Base-by-base conservation (phyloP, 2,329 filamentous ascomycete genomes). In the Alternaria gansuensis region DNA sequence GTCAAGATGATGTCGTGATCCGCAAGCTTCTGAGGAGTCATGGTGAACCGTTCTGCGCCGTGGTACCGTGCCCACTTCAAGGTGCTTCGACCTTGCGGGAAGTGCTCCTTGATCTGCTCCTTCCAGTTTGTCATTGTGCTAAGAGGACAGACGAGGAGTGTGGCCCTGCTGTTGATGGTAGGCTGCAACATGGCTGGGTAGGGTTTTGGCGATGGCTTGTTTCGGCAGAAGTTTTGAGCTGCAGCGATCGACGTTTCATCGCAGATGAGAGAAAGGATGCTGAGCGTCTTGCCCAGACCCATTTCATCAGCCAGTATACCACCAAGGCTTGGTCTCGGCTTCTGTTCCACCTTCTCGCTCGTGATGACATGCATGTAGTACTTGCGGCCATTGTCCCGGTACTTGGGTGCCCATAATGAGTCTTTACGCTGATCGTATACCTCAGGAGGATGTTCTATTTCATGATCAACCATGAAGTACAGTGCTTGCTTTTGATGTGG, bases 61-160 rank as follows among this genome's bases (percentile, higher is more conserved):
- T 99, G 95, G 66, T 97, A 98, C 54, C 95, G 86, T 73, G 95
- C 92, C 71, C 87, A 92, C 1, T 82, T 88, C 17, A 98, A 73
- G 7, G 61, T 58, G 29, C 69, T 63, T 7, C 84, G 80, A 0
- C 82, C 84, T 0, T 85, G 82, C 49, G 85, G 83, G 44, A 96
- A 82, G 76, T 99, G 95, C 58, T 90, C 85, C 69, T 90, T 90
- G 61, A 98, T 91, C 77, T 99, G 95, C 66, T 93, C 88, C 69
- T 94, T 90, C 95, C 95, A 99, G 71, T 98, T 99, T 26, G 90
- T 89, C 57, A 98, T 88, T 0, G 94, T 95, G 71, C 92, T 97
- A 3, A 97, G 84, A 1, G 95, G 95, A 56, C 91, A 96, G 14
- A 99, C 87, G 17, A 99, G 84, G 31, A 99, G 81, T 0, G 95